These are phyloP conservation scores for Eutrema salsugineum DNA, from an alignment of 441 rosid genomes.

Conservation along the genomic window DNA sequence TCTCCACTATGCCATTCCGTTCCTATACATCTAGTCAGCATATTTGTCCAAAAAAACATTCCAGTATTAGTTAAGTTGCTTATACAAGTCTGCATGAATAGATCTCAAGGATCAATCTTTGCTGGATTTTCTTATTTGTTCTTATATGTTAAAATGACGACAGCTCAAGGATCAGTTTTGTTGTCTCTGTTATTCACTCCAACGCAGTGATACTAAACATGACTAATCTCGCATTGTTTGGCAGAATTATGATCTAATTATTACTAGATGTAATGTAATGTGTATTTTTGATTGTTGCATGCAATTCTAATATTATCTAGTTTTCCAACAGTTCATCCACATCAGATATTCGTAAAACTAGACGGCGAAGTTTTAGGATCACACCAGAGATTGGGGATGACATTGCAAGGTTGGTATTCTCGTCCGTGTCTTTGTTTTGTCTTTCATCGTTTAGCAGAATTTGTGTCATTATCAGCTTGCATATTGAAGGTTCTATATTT, in stretches of 20 bases:
- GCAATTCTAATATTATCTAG: slow-evolving; percentile 30
- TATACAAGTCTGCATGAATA: not conserved
- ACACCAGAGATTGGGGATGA: slow-evolving; percentile 99
- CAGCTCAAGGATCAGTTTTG: not conserved
- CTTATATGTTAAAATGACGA: not conserved
- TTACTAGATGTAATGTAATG: not conserved
- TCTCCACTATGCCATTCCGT: not conserved
- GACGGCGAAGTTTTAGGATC: slow-evolving; percentile 93
- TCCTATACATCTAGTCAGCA: not conserved
- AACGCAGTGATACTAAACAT: not conserved
- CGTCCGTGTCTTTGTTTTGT: slow-evolving; percentile 3
- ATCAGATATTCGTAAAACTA: slow-evolving; percentile 75
- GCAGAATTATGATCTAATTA: slow-evolving; percentile 1
- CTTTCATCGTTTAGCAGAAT: slow-evolving; percentile 15
- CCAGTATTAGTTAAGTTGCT: not conserved
- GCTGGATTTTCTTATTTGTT: not conserved
- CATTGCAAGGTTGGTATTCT: slow-evolving; percentile 80
- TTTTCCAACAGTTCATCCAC: slow-evolving; percentile 78
- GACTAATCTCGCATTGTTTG: not conserved
- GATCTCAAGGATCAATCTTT: not conserved
- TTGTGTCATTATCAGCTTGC: slow-evolving; percentile 11
- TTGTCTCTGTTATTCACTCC: not conserved
- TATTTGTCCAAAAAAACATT: not conserved
- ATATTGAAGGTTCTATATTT: not conserved
- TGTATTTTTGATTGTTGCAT: slow-evolving; percentile 1